A percentile compares a stretch with the other conserved stretches of the same genome.
Evolutionary conservation across 768 basidiomycete genomes (phyloP).

Genomic region (Termitomyces eurrhizus): DNA sequence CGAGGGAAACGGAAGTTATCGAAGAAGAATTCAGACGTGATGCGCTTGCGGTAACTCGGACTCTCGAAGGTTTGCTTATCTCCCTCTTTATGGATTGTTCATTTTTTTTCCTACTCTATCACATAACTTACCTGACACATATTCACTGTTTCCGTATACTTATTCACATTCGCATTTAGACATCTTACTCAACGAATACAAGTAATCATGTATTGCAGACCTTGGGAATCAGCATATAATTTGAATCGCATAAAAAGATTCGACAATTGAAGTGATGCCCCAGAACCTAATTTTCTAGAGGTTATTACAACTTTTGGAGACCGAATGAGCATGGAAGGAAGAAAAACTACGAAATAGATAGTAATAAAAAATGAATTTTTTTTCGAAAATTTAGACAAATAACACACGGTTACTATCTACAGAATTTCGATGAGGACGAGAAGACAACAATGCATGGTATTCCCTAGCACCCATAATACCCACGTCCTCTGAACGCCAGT

Average conservation of each 20-base stretch:
- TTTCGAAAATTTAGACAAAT: background rate
- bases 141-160: background rate
- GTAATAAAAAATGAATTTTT: background rate
- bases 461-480: background rate
- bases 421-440: background rate
- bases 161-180: background rate
- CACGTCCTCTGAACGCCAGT: background rate
- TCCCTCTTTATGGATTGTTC: background rate
- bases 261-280: background rate
- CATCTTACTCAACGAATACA: slow-evolving; percentile 4
- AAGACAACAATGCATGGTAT: background rate
- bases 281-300: background rate
- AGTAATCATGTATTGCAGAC: slow-evolving; percentile 12
- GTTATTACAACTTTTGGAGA: background rate
- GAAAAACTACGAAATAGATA: background rate
- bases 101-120: background rate
- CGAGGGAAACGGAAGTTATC: slow-evolving; percentile 11
- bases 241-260: background rate
- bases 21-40: slow-evolving; percentile 6
- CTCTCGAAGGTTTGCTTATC: too few species aligned
- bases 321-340: background rate
- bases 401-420: too few species aligned
- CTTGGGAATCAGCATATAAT: slow-evolving; percentile 1
- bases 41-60: slow-evolving; percentile 5
- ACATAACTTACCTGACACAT: slow-evolving; percentile 6